Evolutionary conservation across 257 asterid genomes (phyloP).

Genomic region (Fraxinus quadrangulata): DNA sequence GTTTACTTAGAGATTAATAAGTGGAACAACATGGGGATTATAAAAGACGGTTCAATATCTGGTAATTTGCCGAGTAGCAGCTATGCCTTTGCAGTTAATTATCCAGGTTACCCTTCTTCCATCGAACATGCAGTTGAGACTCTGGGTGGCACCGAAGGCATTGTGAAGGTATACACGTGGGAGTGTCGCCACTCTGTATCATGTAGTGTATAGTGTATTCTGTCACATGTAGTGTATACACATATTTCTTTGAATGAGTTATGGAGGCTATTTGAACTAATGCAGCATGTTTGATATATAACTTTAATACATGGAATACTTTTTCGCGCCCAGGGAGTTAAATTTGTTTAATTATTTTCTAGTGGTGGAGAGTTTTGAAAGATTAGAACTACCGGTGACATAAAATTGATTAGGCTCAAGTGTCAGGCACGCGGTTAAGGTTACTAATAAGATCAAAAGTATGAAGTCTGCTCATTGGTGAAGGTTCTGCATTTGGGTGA

Average conservation of each 20-base stretch:
- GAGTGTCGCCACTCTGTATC: background rate
- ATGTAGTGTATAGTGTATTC: background rate
- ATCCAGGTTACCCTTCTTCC: conserved; percentile 95
- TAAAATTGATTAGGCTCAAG: background rate
- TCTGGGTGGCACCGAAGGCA: conserved; percentile 71
- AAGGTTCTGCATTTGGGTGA: background rate
- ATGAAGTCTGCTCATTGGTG: background rate
- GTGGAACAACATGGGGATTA: conserved; percentile 53
- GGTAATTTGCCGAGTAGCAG: conserved; percentile 58
- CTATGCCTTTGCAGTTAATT: conserved; percentile 64
- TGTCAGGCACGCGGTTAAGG: background rate
- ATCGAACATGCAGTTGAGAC: conserved; percentile 76
- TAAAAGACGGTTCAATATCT: conserved; percentile 68
- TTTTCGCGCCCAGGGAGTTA: background rate
- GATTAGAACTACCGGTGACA: background rate
- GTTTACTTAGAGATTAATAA: background rate
- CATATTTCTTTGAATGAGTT: background rate
- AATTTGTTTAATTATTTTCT: background rate
- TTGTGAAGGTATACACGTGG: conserved; percentile 61
- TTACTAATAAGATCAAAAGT: background rate
- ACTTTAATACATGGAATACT: background rate
- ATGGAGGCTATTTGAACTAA: background rate
- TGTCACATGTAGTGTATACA: background rate
- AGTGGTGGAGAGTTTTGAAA: background rate
- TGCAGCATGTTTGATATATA: background rate